Conservation (phyloP, 768 basidiomycete genomes). For the Lactarius akahatsu region DNA sequence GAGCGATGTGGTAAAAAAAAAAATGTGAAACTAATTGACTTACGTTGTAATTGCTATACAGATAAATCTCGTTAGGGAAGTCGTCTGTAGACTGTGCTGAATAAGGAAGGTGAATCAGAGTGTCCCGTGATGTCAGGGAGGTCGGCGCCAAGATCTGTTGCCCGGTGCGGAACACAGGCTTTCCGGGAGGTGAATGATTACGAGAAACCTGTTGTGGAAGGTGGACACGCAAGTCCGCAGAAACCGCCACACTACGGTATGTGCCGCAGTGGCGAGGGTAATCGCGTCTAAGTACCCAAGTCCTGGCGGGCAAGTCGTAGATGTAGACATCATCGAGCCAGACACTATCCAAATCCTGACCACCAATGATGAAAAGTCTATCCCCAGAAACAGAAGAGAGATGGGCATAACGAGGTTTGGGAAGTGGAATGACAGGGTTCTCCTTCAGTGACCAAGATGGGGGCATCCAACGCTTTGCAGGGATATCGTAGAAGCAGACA, state of each 20-base stretch:
- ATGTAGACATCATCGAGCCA: constrained; percentile 95
- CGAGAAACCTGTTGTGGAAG: constrained; percentile 60
- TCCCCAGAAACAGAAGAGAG: constrained; percentile 84
- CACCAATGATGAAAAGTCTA: constrained; percentile 88
- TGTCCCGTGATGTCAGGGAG: constrained; percentile 57
- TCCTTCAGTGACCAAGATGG: constrained; percentile 38
- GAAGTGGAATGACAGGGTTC: constrained; percentile 51
- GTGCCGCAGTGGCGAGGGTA: constrained; percentile 96
- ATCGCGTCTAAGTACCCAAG: constrained; percentile 77
- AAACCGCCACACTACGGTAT: constrained; percentile 90
- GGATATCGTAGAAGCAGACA: constrained; percentile 84
- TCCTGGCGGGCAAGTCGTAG: constrained; percentile 68
- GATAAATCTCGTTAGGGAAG: constrained; percentile 80
- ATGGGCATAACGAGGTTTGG: constrained; percentile 92
- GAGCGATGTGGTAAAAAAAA: constrained; percentile 23
- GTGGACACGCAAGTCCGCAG: constrained; percentile 65
- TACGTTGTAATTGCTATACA: constrained; percentile 97
- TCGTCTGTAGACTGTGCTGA: constrained; percentile 69
- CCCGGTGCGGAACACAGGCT: constrained; percentile 59
- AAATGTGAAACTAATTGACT: constrained; percentile 33
- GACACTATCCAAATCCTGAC: constrained; percentile 89
- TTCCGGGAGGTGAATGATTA: constrained; percentile 45
- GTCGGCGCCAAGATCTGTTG: constrained; percentile 38
- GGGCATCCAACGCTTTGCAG: constrained; percentile 69
- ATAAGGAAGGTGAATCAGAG: constrained; percentile 71